Conservation (phyloP, 2,329 filamentous ascomycete genomes). For the Penicillium expansum region DNA sequence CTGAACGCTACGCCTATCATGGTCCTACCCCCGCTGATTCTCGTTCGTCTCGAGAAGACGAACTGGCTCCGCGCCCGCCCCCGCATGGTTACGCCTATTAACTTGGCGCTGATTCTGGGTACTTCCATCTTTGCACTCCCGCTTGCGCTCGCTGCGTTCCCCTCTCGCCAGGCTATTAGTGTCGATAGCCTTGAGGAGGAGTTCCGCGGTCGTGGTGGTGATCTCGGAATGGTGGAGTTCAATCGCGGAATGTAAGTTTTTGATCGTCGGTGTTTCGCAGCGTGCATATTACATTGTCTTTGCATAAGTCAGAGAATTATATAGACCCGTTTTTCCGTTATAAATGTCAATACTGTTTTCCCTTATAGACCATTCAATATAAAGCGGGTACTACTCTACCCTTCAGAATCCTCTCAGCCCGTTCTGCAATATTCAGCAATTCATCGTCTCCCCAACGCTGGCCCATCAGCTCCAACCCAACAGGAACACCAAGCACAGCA, state of each 20-base stretch:
- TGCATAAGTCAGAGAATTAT: not conserved
- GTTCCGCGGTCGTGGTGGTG: constrained; percentile 78
- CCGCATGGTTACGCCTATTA: constrained; percentile 73
- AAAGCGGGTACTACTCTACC: constrained; percentile 46
- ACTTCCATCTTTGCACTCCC: constrained; percentile 88
- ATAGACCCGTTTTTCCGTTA: not conserved
- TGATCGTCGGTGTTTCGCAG: constrained; percentile 2
- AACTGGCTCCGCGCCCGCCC: constrained; percentile 78
- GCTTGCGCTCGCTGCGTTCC: constrained; percentile 85
- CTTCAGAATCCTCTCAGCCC: constrained; percentile 48
- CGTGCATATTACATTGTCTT: constrained; percentile 8
- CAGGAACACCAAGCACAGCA: constrained; percentile 58
- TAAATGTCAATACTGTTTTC: not conserved
- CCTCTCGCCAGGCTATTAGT: constrained; percentile 79
- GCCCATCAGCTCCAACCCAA: constrained; percentile 65
- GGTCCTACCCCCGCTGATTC: constrained; percentile 83
- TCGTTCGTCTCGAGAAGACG: constrained; percentile 80
- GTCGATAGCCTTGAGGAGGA: constrained; percentile 77
- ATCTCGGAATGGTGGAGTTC: constrained; percentile 84
- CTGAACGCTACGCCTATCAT: constrained; percentile 96
- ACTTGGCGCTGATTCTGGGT: constrained; percentile 78
- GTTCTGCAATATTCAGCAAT: constrained; percentile 54
- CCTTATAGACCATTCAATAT: not conserved
- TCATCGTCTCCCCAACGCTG: constrained; percentile 55
- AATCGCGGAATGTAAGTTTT: constrained; percentile 79